A percentile compares a stretch with the other conserved stretches of the same genome.
Conservation (phyloP, 306 rosid genomes). For the Cicer cuneatum region DNA sequence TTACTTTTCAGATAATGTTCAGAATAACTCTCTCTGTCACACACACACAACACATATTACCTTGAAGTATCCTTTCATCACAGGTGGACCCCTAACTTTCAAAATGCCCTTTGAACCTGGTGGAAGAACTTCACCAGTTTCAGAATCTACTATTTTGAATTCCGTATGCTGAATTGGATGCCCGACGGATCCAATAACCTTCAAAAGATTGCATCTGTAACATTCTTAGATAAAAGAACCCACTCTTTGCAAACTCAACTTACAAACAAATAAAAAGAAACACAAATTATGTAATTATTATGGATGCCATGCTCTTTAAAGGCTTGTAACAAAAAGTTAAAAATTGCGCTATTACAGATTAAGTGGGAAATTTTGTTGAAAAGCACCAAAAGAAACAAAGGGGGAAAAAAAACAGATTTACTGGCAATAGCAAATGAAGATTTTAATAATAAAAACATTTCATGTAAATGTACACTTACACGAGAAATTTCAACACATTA, state of each 20-base stretch:
- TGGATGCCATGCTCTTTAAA: conserved; percentile 14
- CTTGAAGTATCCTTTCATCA: conserved; percentile 93
- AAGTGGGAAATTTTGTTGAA: neutral
- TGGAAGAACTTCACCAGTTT: conserved; percentile 73
- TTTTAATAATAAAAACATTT: conserved; percentile 9
- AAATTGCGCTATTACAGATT: conserved; percentile 24
- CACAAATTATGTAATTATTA: conserved; percentile 10
- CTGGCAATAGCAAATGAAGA: conserved; percentile 23
- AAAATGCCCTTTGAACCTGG: conserved; percentile 85
- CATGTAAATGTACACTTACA: conserved; percentile 7
- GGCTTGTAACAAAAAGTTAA: neutral
- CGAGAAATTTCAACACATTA: conserved; percentile 15
- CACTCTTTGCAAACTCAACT: conserved; percentile 39
- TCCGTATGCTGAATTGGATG: conserved; percentile 77
- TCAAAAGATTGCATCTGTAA: conserved; percentile 60
- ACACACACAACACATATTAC: conserved; percentile 44
- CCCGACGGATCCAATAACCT: conserved; percentile 97
- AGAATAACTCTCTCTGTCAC: neutral
- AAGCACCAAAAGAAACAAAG: neutral
- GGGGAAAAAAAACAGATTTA: neutral
- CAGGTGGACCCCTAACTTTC: conserved; percentile 77
- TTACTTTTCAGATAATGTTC: too few relatives aligned
- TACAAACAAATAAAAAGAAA: conserved; percentile 16
- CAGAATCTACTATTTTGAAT: conserved; percentile 75
- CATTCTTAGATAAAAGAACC: conserved; percentile 54